Evolutionary conservation across 306 rosid species (phyloP).

Genomic region (Mucuna pruriens): DNA sequence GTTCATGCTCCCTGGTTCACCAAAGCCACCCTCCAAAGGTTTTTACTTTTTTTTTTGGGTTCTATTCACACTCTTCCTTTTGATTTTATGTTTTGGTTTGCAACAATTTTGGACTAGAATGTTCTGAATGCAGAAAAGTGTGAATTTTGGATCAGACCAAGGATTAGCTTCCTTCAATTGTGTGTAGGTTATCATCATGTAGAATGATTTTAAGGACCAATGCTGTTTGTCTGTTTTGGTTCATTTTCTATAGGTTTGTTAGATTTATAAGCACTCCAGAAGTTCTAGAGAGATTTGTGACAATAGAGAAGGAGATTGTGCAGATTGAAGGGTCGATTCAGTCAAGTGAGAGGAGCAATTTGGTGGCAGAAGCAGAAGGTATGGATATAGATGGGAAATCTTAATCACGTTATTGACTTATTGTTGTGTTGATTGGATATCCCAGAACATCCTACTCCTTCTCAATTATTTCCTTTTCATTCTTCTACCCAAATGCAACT

Average conservation of each 20-base stretch:
- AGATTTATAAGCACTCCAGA: slow-evolving; percentile 90
- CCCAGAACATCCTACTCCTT: not conserved
- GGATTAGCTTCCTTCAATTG: not conserved
- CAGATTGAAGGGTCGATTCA: slow-evolving; percentile 90
- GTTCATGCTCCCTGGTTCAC: slow-evolving; percentile 84
- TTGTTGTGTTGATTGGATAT: slow-evolving; percentile 27
- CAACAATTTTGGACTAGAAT: not conserved
- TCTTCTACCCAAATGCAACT: not conserved
- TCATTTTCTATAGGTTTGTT: slow-evolving; percentile 75
- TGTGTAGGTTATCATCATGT: not conserved
- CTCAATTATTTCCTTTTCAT: slow-evolving; percentile 2
- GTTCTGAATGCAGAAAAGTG: slow-evolving; percentile 24
- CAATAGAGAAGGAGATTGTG: slow-evolving; percentile 85
- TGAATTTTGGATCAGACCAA: slow-evolving; percentile 25
- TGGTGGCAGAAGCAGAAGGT: slow-evolving; percentile 71
- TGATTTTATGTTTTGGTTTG: slow-evolving; percentile 19
- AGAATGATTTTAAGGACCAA: not conserved
- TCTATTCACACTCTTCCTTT: not conserved
- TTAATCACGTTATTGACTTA: slow-evolving; percentile 4
- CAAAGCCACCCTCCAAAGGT: slow-evolving; percentile 94
- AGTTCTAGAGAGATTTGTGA: slow-evolving; percentile 94
- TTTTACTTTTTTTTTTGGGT: not conserved
- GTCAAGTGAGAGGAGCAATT: slow-evolving; percentile 57
- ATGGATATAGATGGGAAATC: slow-evolving; percentile 42
- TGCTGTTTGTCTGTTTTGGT: slow-evolving; percentile 29